Evolutionary conservation across 805 yeast species (phyloP).

Genomic region (Pichia pseudocactophila): DNA sequence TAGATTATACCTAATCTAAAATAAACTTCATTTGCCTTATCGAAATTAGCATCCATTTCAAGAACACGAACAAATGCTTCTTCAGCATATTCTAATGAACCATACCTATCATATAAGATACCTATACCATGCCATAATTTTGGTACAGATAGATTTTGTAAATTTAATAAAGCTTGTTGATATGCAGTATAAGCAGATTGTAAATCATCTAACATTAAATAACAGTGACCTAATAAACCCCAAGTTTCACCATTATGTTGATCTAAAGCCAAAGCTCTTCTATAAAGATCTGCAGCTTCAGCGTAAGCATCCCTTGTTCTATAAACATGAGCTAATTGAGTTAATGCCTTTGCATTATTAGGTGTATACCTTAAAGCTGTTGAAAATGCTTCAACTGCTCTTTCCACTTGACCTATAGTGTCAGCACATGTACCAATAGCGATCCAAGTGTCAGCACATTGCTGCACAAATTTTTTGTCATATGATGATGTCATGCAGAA

Average conservation of each 20-base stretch:
- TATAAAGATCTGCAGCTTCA: conserved; percentile 90
- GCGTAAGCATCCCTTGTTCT: conserved; percentile 84
- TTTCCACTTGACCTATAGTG: conserved; percentile 76
- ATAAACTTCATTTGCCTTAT: conserved; percentile 92
- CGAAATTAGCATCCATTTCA: conserved; percentile 92
- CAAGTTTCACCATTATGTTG: conserved; percentile 94
- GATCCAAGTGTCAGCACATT: conserved; percentile 79
- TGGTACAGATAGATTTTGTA: conserved; percentile 91
- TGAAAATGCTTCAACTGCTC: conserved; percentile 84
- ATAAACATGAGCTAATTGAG: conserved; percentile 80
- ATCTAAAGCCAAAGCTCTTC: conserved; percentile 70
- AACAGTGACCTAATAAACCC: conserved; percentile 96
- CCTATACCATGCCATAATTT: conserved; percentile 99
- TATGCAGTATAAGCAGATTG: conserved; percentile 94
- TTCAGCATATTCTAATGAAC: conserved; percentile 93
- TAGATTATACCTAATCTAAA: conserved; percentile 94
- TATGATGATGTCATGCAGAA: conserved; percentile 15
- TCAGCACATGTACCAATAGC: conserved; percentile 88
- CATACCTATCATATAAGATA: conserved; percentile 90
- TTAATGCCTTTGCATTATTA: conserved; percentile 74
- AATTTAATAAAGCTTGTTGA: conserved; percentile 87
- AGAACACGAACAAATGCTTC: conserved; percentile 95
- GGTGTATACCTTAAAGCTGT: conserved; percentile 81
- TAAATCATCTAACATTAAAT: conserved; percentile 90
- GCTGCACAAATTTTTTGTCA: conserved; percentile 30